phyloP scores from a whole-genome alignment of 345 rosid species.

The Eucalyptus lansdowneana region DNA sequence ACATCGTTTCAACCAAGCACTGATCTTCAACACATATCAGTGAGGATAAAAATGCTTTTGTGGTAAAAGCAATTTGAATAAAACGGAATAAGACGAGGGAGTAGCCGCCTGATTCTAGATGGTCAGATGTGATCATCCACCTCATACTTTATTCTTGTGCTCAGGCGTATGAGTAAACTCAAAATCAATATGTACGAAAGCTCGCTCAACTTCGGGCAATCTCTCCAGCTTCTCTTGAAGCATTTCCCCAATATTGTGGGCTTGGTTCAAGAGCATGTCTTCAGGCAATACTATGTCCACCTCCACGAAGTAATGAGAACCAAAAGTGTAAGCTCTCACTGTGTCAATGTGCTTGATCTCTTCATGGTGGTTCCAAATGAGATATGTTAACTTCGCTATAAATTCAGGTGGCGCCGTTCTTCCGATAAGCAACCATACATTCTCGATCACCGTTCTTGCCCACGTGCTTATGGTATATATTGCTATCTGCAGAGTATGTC shows the following conservation, averaged over 20 bases:
- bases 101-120: background rate
- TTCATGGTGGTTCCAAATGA: constrained; percentile 79
- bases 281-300: constrained; percentile 68
- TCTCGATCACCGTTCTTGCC: constrained; percentile 69
- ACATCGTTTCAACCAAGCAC: background rate
- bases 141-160: constrained; percentile 35
- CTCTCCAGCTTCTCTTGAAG: constrained; percentile 82
- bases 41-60: background rate
- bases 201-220: constrained; percentile 71
- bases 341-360: constrained; percentile 67
- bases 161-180: constrained; percentile 76
- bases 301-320: constrained; percentile 76
- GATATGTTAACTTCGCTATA: constrained; percentile 59
- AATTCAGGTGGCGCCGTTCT: constrained; percentile 80
- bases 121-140: background rate
- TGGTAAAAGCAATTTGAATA: background rate
- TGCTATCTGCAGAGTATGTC: constrained; percentile 44
- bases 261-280: constrained; percentile 52
- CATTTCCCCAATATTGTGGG: constrained; percentile 79
- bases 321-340: constrained; percentile 75
- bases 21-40: background rate
- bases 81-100: background rate
- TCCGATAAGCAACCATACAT: constrained; percentile 56
- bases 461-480: constrained; percentile 62
- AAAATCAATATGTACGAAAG: constrained; percentile 79